Evolutionary conservation across 1,139 yeast species (phyloP).

Genomic region (Suhomyces wounanorum): DNA sequence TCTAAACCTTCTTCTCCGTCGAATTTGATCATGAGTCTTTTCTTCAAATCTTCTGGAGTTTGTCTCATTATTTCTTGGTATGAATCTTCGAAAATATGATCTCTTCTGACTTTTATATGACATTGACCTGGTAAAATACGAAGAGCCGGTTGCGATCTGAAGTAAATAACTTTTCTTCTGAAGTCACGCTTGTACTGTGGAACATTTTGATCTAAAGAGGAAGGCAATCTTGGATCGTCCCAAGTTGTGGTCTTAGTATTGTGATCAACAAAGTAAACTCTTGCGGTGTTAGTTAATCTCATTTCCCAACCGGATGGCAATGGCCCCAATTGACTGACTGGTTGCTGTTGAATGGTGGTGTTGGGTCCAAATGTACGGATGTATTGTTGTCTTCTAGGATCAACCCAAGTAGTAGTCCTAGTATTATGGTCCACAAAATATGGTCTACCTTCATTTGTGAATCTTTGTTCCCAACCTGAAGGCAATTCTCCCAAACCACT

Average conservation of each 20-base stretch:
- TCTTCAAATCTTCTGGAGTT: slow-evolving; percentile 96
- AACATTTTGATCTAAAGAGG: slow-evolving; percentile 94
- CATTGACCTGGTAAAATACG: slow-evolving; percentile 98
- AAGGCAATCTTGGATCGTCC: slow-evolving; percentile 99
- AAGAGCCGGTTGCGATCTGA: slow-evolving; percentile 97
- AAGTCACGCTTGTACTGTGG: slow-evolving; percentile 99
- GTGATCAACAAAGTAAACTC: slow-evolving; percentile 98
- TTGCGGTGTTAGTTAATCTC: slow-evolving; percentile 97
- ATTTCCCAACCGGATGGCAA: slow-evolving; percentile 99
- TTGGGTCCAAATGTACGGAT: slow-evolving; percentile 92
- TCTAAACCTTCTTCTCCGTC: slow-evolving; percentile 99
- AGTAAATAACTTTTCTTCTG: slow-evolving; percentile 93
- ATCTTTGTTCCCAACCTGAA: slow-evolving; percentile 98
- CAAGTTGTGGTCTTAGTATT: slow-evolving; percentile 98
- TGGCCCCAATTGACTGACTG: slow-evolving; percentile 98
- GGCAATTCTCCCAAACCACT: slow-evolving; percentile 97
- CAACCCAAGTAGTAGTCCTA: slow-evolving; percentile 99
- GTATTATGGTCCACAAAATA: slow-evolving; percentile 98
- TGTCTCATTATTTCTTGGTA: slow-evolving; percentile 99
- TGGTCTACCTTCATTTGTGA: slow-evolving; percentile 97
- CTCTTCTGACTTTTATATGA: slow-evolving; percentile 96
- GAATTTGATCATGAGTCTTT: slow-evolving; percentile 94
- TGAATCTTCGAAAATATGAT: slow-evolving; percentile 94
- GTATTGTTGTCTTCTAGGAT: slow-evolving; percentile 97
- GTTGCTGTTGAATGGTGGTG: slow-evolving; percentile 93